phyloP scores from a whole-genome alignment of 139 green algal genomes.

The Chlorella sorokiniana region DNA sequence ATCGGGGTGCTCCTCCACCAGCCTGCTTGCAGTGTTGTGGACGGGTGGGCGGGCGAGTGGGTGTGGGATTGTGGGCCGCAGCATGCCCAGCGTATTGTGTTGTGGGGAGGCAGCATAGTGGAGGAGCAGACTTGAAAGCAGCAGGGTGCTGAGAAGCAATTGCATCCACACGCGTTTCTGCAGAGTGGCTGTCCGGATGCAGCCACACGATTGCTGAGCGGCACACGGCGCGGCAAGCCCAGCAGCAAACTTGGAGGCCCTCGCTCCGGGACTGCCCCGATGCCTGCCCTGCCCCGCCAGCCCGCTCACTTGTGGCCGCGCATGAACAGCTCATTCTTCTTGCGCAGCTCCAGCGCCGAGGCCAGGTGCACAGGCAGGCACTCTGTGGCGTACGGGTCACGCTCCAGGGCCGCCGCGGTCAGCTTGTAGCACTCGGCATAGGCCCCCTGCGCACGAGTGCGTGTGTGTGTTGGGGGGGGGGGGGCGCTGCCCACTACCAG shows the following conservation, averaged over 20 bases:
- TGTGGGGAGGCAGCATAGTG: no score
- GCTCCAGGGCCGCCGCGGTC: conserved; percentile 66
- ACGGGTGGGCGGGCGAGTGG: neutral
- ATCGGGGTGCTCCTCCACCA: conserved; percentile 89
- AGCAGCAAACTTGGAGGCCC: no score
- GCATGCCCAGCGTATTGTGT: no score
- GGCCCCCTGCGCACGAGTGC: conserved; percentile 32
- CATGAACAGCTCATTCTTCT: conserved; percentile 92
- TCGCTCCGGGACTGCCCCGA: neutral
- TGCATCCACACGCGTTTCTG: no score
- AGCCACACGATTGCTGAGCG: no score
- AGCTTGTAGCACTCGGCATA: conserved; percentile 65
- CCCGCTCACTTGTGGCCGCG: conserved; percentile 56
- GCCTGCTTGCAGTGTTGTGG: conserved; percentile 44
- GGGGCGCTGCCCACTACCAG: neutral
- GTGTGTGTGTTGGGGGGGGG: neutral
- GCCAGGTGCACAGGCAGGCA: conserved; percentile 79
- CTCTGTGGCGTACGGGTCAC: conserved; percentile 72
- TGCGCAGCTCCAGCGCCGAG: conserved; percentile 77
- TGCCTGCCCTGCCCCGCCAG: neutral
- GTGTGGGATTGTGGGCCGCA: no score
- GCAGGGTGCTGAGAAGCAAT: no score
- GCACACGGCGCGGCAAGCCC: no score
- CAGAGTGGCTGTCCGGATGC: no score
- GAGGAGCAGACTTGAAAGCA: no score